Evolutionary conservation across 2,329 filamentous ascomycete genomes (phyloP).

Genomic region (Ophiostoma novo-ulmi): DNA sequence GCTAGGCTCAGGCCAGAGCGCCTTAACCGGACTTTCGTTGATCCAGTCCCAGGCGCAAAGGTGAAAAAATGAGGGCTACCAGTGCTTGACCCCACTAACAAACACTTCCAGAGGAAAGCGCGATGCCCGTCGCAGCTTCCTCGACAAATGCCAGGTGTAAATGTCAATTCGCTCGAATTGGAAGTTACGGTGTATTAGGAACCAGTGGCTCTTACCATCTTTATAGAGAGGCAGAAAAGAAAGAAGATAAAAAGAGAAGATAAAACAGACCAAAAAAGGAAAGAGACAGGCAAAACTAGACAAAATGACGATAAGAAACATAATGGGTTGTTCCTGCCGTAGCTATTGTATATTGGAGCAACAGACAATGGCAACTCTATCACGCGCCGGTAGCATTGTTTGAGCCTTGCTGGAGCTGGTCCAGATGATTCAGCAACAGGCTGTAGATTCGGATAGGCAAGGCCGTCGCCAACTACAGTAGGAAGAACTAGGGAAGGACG

Average conservation of each 20-base stretch:
- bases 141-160: not conserved
- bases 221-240: not conserved
- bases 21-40: constrained; percentile 22
- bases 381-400: constrained; percentile 5
- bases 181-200: not conserved
- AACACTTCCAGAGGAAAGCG: constrained; percentile 10
- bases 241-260: not conserved
- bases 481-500: not conserved
- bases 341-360: not conserved
- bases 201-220: not conserved
- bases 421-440: constrained; percentile 4
- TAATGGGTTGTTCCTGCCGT: not conserved
- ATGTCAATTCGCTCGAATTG: not conserved
- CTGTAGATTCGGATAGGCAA: constrained; percentile 16
- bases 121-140: constrained; percentile 14
- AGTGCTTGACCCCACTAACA: constrained; percentile 11
- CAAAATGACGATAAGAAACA: not conserved
- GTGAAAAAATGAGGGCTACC: constrained; percentile 23
- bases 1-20: constrained; percentile 6
- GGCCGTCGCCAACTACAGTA: not conserved
- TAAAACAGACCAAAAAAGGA: not conserved
- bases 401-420: constrained; percentile 6
- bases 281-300: not conserved
- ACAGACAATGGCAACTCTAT: not conserved
- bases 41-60: constrained; percentile 20